A percentile compares a stretch with the other conserved stretches of the same genome.
These are phyloP conservation scores for Rutstroemia sp. DNA, from an alignment of 2,329 filamentous ascomycete genomes.

Conservation along the genomic window DNA sequence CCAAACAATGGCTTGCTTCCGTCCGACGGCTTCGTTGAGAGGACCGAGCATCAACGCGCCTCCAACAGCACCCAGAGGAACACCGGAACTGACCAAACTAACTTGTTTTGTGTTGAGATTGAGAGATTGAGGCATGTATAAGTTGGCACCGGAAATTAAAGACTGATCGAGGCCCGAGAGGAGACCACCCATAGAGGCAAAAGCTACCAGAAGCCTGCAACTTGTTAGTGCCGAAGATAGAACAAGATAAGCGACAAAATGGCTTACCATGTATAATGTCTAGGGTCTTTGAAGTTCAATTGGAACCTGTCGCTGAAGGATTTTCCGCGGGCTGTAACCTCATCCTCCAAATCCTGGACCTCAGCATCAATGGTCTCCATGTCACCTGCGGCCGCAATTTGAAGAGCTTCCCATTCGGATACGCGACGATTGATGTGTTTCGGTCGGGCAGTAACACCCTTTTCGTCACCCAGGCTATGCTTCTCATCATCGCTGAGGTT, in stretches of 20 bases:
- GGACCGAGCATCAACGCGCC: constrained; percentile 62
- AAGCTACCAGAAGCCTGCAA: constrained; percentile 33
- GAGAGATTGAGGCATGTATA: constrained; percentile 51
- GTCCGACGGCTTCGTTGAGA: constrained; percentile 59
- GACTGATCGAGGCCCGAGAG: constrained; percentile 67
- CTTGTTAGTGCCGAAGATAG: background rate
- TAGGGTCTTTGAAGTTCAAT: constrained; percentile 52
- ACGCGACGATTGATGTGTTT: constrained; percentile 10
- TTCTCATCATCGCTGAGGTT: background rate
- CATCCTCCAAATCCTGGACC: constrained; percentile 28
- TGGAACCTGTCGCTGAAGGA: constrained; percentile 36
- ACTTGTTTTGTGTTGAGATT: constrained; percentile 47
- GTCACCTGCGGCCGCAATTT: constrained; percentile 26
- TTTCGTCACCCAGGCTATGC: background rate
- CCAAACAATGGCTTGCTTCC: constrained; percentile 62
- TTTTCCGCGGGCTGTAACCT: constrained; percentile 22
- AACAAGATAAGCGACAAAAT: background rate
- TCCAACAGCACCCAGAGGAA: constrained; percentile 64
- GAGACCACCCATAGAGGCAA: constrained; percentile 69
- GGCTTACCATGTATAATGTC: constrained; percentile 47
- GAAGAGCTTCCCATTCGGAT: constrained; percentile 28
- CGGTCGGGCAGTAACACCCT: background rate
- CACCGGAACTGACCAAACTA: constrained; percentile 61
- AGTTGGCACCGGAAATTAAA: constrained; percentile 62
- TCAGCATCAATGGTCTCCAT: constrained; percentile 28